Conservation (phyloP, 345 rosid species). For the Syzygium jambos region DNA sequence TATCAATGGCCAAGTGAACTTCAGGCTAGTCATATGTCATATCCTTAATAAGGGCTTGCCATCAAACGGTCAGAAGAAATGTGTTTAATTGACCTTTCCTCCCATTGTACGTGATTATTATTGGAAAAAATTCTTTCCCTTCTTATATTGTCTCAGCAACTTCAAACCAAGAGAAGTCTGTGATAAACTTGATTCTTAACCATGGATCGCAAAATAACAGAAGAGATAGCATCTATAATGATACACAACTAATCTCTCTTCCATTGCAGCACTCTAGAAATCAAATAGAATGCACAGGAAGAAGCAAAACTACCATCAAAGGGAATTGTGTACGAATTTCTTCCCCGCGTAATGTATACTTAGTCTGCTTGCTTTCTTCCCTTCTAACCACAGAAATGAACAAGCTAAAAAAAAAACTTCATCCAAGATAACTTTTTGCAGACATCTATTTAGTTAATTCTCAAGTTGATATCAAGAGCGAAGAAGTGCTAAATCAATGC, state of each 20-base stretch:
- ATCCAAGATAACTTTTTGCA: not conserved
- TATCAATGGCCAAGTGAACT: not conserved
- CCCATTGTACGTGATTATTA: not conserved
- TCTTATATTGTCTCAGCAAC: not conserved
- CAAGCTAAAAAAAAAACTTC: not conserved
- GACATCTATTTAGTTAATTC: not conserved
- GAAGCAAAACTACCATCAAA: not conserved
- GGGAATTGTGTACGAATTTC: not conserved
- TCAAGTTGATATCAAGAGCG: not conserved
- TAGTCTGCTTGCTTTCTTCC: not conserved
- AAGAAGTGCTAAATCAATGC: not conserved
- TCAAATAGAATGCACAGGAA: not conserved
- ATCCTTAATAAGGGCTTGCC: not conserved
- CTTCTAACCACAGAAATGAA: not conserved
- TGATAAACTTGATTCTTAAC: not conserved
- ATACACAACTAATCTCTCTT: not conserved
- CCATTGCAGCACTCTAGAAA: not conserved
- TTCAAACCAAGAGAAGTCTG: not conserved
- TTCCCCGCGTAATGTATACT: not conserved
- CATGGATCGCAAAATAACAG: not conserved
- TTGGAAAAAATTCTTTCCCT: not conserved
- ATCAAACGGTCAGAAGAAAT: not conserved
- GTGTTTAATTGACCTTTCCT: not conserved
- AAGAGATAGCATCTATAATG: not conserved
- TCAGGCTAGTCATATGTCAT: not conserved